Evolutionary conservation across 352 stramenopile species (phyloP), one percentile per base, ranked within the genome.

Genomic region (Pythium utonaiense): DNA sequence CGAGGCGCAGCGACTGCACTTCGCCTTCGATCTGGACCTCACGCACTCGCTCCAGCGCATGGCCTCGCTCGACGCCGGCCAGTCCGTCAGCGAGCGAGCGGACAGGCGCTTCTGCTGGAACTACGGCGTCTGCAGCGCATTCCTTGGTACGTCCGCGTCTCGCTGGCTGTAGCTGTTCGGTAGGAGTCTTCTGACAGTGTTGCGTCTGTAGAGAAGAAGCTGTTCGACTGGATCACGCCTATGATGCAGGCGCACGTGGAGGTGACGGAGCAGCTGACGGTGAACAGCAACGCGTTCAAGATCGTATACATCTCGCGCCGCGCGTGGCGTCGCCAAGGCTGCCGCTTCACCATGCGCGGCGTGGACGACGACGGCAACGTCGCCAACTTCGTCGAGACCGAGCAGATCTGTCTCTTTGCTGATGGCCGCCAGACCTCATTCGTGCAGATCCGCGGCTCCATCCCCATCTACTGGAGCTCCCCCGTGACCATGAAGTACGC

Each of bases 371-470:
- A 88, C 28, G 93, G 92, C 45, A 72, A 83, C 49, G 88, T 94
- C 9, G 93, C 95, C 34, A 98, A 98, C 74, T 98, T 96, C 73
- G 91, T 86, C 16, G 95, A 98, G 81, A 97, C 89, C 0, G 95
- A 98, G 71, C 89, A 98, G 77, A 78, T 98, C 53, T 73, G 91
- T 53, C 63, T 81, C 16, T 74, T 70, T 45, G 58, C 68, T 12
- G 68, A 92, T 48, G 70, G 73, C n/a, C 66, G 78, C 30, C 55
- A 96, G 38, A 90, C 77, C 64, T 95, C 84, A 56, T 93, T 95
- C 67, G 83, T 97, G n/a, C 92, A 99, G 74, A 96, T 96, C 27
- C 89, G 96, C 34, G 96, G 96, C 45, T 98, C 90, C 17, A 98
- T 99, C 62, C 96, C 96, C 28, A 67, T 98, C n/a, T 89, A 94